Base-by-base conservation (phyloP, 2,329 filamentous ascomycete genomes). In the Phaeosphaeriaceae sp. region DNA sequence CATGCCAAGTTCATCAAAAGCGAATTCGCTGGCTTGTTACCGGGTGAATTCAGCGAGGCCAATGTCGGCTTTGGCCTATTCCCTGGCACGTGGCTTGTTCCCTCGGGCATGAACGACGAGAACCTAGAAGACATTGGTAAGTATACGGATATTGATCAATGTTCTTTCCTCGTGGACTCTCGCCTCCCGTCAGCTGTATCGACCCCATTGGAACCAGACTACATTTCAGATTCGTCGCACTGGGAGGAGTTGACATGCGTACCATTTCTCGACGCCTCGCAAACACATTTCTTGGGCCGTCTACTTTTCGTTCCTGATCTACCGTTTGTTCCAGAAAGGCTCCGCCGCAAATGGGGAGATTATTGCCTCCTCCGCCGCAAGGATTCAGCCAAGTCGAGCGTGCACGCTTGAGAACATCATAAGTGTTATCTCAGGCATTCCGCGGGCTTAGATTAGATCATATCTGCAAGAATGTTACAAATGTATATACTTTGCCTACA, bases 1-100 rank as follows among this genome's bases (percentile, higher is more conserved):
- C 89, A 87, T 63, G 90, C 91, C 68, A 97, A 95, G 68, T 99
- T 97, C 71, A 82, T 99, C 67, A 91, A 90, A 65, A 96, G 92
- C 67, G 92, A 95, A 64, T 99, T 99, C 76, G 85, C 86, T 9
- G 95, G 95, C 1, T 82, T 99, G 19, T 81, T 99, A 4, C 95
- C 95, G 0, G 95, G 95, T 1, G 91, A 97, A 70, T 99, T 98
- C 74, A 87, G 88, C 19, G 90, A 96, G 77, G 89, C 89, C 1
- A 82, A 83, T 20, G 85, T 80, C 17, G 88, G 88, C 7, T 89
- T 90, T 66, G 91, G 89, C 2, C 83, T 92, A 61, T 92, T 91
- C 78, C 86, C 91, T 45, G 93, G 93, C n/a, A 92, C 93, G 1
- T 96, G 92, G 87, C 81, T 91, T 56, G 85, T 90, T 1, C 91